Conservation (phyloP, 2,329 filamentous ascomycete genomes). For the Coniochaeta sp. region DNA sequence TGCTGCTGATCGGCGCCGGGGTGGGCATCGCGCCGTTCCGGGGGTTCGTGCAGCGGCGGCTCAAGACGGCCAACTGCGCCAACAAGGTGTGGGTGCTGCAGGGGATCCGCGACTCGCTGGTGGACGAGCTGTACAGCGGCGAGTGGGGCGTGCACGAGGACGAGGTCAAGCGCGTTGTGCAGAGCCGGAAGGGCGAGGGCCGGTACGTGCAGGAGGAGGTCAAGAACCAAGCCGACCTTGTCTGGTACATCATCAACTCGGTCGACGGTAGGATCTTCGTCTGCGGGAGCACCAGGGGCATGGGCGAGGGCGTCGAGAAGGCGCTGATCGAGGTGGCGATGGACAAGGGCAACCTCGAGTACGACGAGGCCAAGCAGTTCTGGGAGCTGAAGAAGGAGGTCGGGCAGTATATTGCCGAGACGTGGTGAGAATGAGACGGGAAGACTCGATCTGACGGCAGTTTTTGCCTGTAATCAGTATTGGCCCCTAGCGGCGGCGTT, state of each 20-base stretch:
- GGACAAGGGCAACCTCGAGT: constrained; percentile 80
- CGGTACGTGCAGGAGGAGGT: constrained; percentile 98
- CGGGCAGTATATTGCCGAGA: constrained; percentile 91
- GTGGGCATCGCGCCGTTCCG: constrained; percentile 97
- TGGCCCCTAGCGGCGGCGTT: background rate
- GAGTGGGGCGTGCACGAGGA: constrained; percentile 93
- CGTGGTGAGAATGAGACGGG: constrained; percentile 42
- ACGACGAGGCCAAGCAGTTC: constrained; percentile 76
- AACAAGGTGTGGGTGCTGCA: constrained; percentile 98
- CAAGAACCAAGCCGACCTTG: constrained; percentile 81
- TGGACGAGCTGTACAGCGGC: constrained; percentile 94
- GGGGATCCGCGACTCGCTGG: constrained; percentile 84
- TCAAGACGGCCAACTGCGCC: constrained; percentile 91
- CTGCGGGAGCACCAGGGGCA: constrained; percentile 89
- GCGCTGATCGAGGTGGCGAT: constrained; percentile 87
- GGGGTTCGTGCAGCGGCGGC: constrained; percentile 88
- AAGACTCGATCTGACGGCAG: background rate
- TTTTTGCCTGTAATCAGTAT: background rate
- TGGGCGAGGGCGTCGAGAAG: constrained; percentile 92
- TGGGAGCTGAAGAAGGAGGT: constrained; percentile 89
- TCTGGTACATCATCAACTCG: constrained; percentile 96
- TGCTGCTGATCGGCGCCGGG: constrained; percentile 94
- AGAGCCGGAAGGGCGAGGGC: constrained; percentile 69
- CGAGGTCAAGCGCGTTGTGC: constrained; percentile 74
- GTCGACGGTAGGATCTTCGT: constrained; percentile 96